Conservation (phyloP, 176 grass and related monocot species). For the Oryza meyeriana region DNA sequence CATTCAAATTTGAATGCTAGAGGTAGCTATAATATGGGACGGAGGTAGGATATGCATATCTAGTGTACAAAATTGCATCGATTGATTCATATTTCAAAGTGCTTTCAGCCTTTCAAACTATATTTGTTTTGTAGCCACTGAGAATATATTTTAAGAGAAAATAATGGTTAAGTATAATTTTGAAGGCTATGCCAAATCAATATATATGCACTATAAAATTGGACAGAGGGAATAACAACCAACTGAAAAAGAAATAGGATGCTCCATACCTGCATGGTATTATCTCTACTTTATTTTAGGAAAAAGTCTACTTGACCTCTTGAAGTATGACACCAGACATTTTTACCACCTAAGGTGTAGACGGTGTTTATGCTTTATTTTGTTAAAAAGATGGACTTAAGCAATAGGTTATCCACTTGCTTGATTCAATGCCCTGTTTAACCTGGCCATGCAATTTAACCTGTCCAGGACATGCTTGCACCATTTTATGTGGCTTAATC, state of each 20-base stretch:
- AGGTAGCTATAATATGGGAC: no score
- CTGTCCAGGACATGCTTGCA: not conserved
- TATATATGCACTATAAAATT: not conserved
- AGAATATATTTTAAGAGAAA: not conserved
- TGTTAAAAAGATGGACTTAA: not conserved
- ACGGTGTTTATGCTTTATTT: not conserved
- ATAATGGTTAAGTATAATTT: not conserved
- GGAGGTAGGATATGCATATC: not conserved
- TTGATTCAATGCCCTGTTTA: not conserved
- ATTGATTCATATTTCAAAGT: not conserved
- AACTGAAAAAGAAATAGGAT: not conserved
- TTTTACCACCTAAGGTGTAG: not conserved
- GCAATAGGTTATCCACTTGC: not conserved
- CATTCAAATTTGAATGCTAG: no score
- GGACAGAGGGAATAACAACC: not conserved
- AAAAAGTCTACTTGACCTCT: not conserved
- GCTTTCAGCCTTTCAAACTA: not conserved
- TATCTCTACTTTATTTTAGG: not conserved
- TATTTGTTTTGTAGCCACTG: not conserved
- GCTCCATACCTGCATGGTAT: not conserved
- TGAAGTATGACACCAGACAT: not conserved
- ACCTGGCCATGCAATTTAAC: not conserved
- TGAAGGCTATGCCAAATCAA: not conserved
- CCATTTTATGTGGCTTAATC: not conserved
- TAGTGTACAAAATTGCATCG: not conserved